These are phyloP conservation scores for Populus hybrid DNA, from an alignment of 441 rosid species.

Conservation along the genomic window DNA sequence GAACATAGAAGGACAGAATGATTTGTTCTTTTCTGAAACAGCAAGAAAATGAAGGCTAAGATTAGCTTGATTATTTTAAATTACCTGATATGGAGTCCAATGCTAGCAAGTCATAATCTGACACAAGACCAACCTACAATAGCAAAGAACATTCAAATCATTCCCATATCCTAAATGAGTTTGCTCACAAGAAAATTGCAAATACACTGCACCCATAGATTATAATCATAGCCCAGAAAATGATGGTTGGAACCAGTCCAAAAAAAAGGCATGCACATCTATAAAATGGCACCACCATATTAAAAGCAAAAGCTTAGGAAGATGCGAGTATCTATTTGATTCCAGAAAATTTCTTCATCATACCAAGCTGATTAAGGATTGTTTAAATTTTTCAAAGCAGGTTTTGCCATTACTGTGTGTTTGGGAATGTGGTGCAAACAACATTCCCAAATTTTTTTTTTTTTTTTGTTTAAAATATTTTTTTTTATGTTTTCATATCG, in stretches of 20 bases:
- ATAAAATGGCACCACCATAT: neutral
- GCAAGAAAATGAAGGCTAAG: neutral
- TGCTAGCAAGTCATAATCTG: constrained; percentile 90
- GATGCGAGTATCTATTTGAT: neutral
- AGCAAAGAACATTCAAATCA: constrained; percentile 14
- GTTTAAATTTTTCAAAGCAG: neutral
- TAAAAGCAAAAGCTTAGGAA: constrained; percentile 3
- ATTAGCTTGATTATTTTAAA: constrained; percentile 6
- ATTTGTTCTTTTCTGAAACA: neutral
- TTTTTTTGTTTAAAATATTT: too few relatives aligned
- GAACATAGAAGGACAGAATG: neutral
- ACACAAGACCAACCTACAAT: constrained; percentile 91
- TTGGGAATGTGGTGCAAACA: too few relatives aligned
- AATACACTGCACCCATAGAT: neutral
- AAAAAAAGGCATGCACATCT: neutral
- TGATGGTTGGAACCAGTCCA: neutral
- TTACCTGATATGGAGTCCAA: constrained; percentile 94
- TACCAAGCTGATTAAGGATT: neutral
- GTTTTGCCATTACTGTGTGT: neutral
- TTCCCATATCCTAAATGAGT: neutral
- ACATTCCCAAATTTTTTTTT: too few relatives aligned
- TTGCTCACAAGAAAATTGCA: constrained; percentile 3
- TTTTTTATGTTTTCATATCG: too few relatives aligned
- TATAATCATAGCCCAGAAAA: neutral
- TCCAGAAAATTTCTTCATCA: neutral